A percentile compares a stretch with the other conserved stretches of the same genome.
These are phyloP conservation scores for Myxozyma melibiosi DNA, from an alignment of 805 yeast genomes.

Conservation along the genomic window DNA sequence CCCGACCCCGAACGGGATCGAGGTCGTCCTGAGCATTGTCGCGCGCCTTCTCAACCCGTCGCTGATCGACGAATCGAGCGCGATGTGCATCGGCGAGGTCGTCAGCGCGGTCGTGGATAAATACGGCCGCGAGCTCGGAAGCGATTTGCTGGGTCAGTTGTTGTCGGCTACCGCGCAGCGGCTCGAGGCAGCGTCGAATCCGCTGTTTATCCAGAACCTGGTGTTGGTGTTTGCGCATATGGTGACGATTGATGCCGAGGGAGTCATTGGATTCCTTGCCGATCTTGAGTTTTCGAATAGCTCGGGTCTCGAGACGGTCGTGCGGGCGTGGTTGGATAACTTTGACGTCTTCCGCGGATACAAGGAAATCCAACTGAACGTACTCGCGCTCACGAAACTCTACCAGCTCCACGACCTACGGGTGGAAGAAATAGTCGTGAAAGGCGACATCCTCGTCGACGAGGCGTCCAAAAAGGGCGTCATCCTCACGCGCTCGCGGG, in stretches of 20 bases:
- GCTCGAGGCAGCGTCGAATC: slow-evolving; percentile 64
- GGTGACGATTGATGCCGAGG: slow-evolving; percentile 61
- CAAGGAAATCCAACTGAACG: slow-evolving; percentile 63
- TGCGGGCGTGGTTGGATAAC: slow-evolving; percentile 81
- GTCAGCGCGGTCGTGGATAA: slow-evolving; percentile 61
- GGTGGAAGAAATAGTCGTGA: slow-evolving; percentile 57
- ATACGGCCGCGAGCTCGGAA: slow-evolving; percentile 43
- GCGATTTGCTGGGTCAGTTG: slow-evolving; percentile 54
- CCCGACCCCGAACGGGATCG: no score
- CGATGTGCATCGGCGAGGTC: slow-evolving; percentile 72
- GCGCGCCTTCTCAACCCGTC: slow-evolving; percentile 71
- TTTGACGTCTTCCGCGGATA: slow-evolving; percentile 82
- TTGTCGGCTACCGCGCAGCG: slow-evolving; percentile 72
- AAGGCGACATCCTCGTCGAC: slow-evolving; percentile 73
- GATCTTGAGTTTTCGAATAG: slow-evolving; percentile 31
- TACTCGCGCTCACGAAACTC: slow-evolving; percentile 71
- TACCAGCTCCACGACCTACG: slow-evolving; percentile 60
- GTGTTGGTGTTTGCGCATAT: slow-evolving; percentile 74
- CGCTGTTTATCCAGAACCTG: slow-evolving; percentile 75
- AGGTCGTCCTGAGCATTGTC: slow-evolving; percentile 62
- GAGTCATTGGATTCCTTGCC: slow-evolving; percentile 64
- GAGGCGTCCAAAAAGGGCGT: slow-evolving; percentile 51
- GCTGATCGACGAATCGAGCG: slow-evolving; percentile 72
- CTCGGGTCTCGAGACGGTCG: slow-evolving; percentile 56
- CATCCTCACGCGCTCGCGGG: slow-evolving; percentile 86